These are phyloP conservation scores for Phytophthora rubi DNA, from an alignment of 352 stramenopile genomes.

Conservation along the genomic window DNA sequence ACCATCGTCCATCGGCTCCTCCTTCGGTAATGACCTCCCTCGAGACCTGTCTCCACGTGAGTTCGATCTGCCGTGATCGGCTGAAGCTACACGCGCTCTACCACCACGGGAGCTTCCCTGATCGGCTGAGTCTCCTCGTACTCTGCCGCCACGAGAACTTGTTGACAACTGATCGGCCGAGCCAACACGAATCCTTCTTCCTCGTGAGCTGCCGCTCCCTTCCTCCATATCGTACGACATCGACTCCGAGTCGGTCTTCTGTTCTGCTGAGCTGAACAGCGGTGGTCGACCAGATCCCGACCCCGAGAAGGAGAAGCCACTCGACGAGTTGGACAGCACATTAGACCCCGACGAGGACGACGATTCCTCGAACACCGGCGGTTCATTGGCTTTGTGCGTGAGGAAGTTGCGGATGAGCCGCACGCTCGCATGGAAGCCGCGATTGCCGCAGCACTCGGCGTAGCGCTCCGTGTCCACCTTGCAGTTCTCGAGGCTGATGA, in stretches of 20 bases:
- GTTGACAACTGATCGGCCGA: conserved; percentile 29
- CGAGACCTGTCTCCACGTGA: conserved; percentile 25
- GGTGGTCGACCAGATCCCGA: conserved; percentile 38
- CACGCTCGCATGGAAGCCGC: conserved; percentile 70
- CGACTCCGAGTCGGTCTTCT: conserved; percentile 44
- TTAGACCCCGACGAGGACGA: conserved; percentile 33
- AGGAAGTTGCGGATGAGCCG: conserved; percentile 77
- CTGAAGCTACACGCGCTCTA: conserved; percentile 26
- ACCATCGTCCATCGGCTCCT: conserved; percentile 32
- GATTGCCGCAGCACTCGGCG: conserved; percentile 70
- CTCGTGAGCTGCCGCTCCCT: conserved; percentile 37
- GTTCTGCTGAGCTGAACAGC: conserved; percentile 65
- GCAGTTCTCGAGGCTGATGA: conserved; percentile 82
- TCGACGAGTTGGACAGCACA: conserved; percentile 37
- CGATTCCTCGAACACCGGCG: conserved; percentile 69
- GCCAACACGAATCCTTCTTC: conserved; percentile 54
- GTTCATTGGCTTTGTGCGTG: conserved; percentile 78
- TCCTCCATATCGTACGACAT: conserved; percentile 34
- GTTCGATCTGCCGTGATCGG: conserved; percentile 20
- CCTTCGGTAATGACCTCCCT: conserved; percentile 25
- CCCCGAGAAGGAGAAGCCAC: conserved; percentile 39
- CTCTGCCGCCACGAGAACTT: conserved; percentile 25
- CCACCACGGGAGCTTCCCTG: conserved; percentile 17
- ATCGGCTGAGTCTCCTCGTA: conserved; percentile 24
- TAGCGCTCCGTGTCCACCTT: conserved; percentile 71